Conservation (phyloP, 1,284 basidiomycete species). For the Rhodotorula mucilaginosa region DNA sequence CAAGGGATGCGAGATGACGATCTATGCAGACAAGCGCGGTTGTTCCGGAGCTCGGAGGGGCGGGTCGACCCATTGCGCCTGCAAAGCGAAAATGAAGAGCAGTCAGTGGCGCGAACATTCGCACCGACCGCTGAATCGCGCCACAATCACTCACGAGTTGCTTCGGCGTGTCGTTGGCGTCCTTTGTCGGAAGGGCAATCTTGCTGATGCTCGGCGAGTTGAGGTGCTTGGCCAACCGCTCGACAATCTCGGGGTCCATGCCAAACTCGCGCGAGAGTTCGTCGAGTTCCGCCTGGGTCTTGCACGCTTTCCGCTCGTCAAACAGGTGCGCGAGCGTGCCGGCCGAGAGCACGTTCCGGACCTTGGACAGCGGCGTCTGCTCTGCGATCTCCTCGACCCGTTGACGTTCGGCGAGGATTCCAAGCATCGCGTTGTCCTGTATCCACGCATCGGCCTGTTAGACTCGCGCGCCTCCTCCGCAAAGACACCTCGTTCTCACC, state of each 20-base stretch:
- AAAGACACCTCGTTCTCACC: neutral
- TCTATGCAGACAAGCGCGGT: neutral
- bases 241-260: constrained; percentile 29
- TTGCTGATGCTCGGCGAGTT: constrained; percentile 29
- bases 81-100: neutral
- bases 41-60: neutral
- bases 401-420: constrained; percentile 31
- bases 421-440: constrained; percentile 39
- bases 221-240: constrained; percentile 22
- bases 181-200: constrained; percentile 17
- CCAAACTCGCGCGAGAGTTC: constrained; percentile 30
- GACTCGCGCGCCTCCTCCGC: neutral
- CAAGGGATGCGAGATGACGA: neutral
- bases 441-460: neutral
- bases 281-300: constrained; percentile 18
- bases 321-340: constrained; percentile 28
- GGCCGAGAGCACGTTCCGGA: constrained; percentile 24
- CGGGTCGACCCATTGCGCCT: constrained; percentile 31
- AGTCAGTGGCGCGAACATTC: neutral
- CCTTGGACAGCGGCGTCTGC: neutral
- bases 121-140: too few species aligned
- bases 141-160: constrained; percentile 14
- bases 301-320: constrained; percentile 35
- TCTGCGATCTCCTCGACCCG: constrained; percentile 25
- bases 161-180: constrained; percentile 29